phyloP scores from a whole-genome alignment of 2,329 filamentous ascomycete genomes.

The Arthrobotrys musiformis region DNA sequence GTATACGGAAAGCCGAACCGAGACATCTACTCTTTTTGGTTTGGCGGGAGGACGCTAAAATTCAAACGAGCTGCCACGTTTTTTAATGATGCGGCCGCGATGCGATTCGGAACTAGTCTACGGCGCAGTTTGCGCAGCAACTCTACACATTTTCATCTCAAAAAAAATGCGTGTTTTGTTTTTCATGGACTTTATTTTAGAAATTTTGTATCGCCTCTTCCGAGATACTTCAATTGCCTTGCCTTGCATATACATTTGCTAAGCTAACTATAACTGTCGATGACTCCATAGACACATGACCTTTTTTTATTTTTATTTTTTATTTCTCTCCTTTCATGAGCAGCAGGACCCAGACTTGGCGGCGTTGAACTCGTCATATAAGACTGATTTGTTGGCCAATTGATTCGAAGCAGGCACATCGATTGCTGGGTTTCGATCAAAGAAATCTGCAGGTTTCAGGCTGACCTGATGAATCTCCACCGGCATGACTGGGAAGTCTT shows the following conservation, averaged over 20 bases:
- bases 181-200: constrained; percentile 38
- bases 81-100: constrained; percentile 37
- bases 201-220: constrained; percentile 19
- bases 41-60: constrained; percentile 28
- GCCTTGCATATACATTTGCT: constrained; percentile 2
- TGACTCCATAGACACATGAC: constrained; percentile 11
- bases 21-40: constrained; percentile 32
- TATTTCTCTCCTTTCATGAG: constrained; percentile 25
- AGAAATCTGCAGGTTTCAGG: constrained; percentile 65
- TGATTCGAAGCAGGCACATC: constrained; percentile 65
- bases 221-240: constrained; percentile 21
- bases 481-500: constrained; percentile 71
- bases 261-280: constrained; percentile 8
- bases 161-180: constrained; percentile 19
- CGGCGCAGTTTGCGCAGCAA: background rate
- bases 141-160: background rate
- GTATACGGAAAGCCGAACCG: constrained; percentile 29
- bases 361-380: constrained; percentile 33
- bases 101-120: constrained; percentile 46
- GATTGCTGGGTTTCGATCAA: constrained; percentile 63
- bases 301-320: no score
- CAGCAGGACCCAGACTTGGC: constrained; percentile 34
- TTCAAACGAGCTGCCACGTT: constrained; percentile 55
- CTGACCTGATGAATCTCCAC: constrained; percentile 68
- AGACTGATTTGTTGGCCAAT: constrained; percentile 36